Evolutionary conservation across 73 alveolate genomes (phyloP), one percentile per base, ranked within the genome.

Genomic region (Tetrahymena elliotti): DNA sequence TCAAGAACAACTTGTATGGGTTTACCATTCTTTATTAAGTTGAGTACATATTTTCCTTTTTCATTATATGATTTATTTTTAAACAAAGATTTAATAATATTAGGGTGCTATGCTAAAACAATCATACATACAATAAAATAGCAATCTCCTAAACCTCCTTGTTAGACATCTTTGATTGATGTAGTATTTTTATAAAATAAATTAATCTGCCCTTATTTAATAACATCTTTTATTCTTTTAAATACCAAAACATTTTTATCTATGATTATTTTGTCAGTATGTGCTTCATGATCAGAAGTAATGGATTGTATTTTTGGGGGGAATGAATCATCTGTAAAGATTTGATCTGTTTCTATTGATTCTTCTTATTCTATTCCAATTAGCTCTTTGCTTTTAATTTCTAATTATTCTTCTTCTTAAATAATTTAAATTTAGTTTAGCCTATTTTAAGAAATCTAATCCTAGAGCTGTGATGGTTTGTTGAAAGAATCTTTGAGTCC

Each of bases 81-180:
- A 2, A 93, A 68, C 33, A 96, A 88, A 34, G 53, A 38, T 38
- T 94, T 84, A 15, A 96, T 95, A 13, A 94, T 93, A 47, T 95
- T 92, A 33, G 98, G 98, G 3, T 96, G 95, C 36, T 96, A 96
- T 10, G 97, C 97, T 40, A 96, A 95, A 8, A 97, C 98, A 11
- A 97, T 95, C 95, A 96, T 95, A 1, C 93, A 96, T 39, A 96
- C 95, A 93, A 96, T 93, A 94, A 96, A 96, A 92, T 95, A 96
- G 93, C 98, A 93, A 93, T 96, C 98, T 53, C 98, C 98, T 93
- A 96, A 93, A 93, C 88, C 95, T 0, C 97, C 97, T 95, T 96
- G 96, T 16, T 93, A 93, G 35, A 96, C 98, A 92, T 96, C 98
- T 54, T 39, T 18, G 11, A 38, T 38, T 7, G 88, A 68, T 4